phyloP scores from a whole-genome alignment of 441 rosid species.

The Cnidoscolus chayamansa region DNA sequence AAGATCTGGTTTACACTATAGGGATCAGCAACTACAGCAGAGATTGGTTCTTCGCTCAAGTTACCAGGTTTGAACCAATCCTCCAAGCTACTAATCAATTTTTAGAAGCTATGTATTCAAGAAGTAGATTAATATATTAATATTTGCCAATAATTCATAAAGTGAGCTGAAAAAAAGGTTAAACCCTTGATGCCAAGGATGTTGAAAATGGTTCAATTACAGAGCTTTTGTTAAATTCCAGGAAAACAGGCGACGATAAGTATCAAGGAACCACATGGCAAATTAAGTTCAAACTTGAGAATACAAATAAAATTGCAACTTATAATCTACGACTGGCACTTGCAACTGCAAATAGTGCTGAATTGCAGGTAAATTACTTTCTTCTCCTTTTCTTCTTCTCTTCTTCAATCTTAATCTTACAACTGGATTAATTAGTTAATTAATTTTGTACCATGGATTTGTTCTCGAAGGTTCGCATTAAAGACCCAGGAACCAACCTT shows the following conservation, averaged over 20 bases:
- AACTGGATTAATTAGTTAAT: constrained; percentile 25
- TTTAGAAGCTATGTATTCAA: background rate
- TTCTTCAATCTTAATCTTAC: background rate
- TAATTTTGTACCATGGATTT: background rate
- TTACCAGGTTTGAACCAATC: constrained; percentile 39
- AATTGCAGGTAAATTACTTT: constrained; percentile 44
- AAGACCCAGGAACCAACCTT: constrained; percentile 37
- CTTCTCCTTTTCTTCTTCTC: background rate
- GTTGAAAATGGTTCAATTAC: no score
- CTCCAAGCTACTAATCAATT: background rate
- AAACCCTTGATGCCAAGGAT: background rate
- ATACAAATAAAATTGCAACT: constrained; percentile 29
- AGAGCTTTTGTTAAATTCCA: constrained; percentile 13
- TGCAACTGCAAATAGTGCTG: constrained; percentile 67
- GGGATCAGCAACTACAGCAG: constrained; percentile 38
- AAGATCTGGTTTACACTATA: constrained; percentile 48
- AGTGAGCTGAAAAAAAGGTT: background rate
- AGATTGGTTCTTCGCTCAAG: constrained; percentile 64
- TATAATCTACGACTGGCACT: constrained; percentile 63
- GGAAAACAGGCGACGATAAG: constrained; percentile 43
- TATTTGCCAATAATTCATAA: no score
- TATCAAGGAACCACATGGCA: constrained; percentile 69
- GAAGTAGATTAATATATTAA: background rate
- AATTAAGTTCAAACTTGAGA: constrained; percentile 54
- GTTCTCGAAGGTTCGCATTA: constrained; percentile 46